These are phyloP conservation scores for Cenchrus purpureus DNA, from an alignment of 176 grass and related monocot genomes.

Conservation along the genomic window DNA sequence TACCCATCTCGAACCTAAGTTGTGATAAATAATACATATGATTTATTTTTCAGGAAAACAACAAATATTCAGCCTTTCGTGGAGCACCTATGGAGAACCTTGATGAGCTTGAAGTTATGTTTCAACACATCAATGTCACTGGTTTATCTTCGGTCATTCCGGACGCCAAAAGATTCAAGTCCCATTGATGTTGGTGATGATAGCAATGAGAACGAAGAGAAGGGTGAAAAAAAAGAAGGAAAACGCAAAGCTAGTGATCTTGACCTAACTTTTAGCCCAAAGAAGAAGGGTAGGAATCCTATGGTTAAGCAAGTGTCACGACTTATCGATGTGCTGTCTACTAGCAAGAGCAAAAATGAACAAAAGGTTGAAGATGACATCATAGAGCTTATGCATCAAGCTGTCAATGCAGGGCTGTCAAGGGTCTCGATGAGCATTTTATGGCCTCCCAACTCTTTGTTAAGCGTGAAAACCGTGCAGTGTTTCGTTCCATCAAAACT, in stretches of 20 bases:
- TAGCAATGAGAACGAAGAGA: background rate
- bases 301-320: background rate
- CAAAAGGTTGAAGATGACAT: background rate
- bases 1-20: background rate
- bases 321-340: too few species aligned
- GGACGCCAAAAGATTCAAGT: too few species aligned
- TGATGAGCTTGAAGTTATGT: too few species aligned
- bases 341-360: too few species aligned
- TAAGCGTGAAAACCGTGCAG: too few species aligned
- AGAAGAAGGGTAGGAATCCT: conserved; percentile 7
- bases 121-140: background rate
- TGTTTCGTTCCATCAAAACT: background rate
- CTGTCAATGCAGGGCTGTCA: background rate
- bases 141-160: background rate
- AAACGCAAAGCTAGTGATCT: background rate
- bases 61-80: too few species aligned
- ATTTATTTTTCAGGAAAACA: background rate
- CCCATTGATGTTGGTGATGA: background rate
- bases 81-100: too few species aligned
- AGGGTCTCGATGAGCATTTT: too few species aligned
- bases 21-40: background rate
- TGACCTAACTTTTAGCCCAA: background rate
- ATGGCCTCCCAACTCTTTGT: too few species aligned
- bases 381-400: background rate
- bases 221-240: background rate